These are phyloP conservation scores for Drechslerella dactyloides DNA, from an alignment of 2,329 filamentous ascomycete species.

Conservation along the genomic window DNA sequence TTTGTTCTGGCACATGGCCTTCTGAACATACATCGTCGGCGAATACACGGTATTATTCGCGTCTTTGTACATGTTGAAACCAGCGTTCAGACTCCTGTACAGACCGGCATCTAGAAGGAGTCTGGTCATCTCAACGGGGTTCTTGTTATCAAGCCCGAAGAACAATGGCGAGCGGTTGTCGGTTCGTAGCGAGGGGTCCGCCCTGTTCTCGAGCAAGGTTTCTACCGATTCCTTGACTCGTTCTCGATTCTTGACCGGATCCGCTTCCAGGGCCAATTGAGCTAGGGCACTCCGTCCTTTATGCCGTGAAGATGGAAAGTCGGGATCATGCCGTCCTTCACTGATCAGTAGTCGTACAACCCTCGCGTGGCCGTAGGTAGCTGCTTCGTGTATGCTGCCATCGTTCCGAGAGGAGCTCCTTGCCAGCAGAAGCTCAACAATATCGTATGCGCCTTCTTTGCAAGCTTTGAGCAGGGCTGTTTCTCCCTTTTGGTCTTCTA, in stretches of 20 bases:
- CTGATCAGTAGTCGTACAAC: constrained; percentile 32
- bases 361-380: constrained; percentile 30
- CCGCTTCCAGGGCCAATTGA: constrained; percentile 33
- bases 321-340: constrained; percentile 37
- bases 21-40: constrained; percentile 42
- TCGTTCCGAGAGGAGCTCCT: constrained; percentile 36
- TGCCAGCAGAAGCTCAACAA: constrained; percentile 33
- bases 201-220: constrained; percentile 21
- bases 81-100: constrained; percentile 31
- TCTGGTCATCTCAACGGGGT: constrained; percentile 42
- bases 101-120: constrained; percentile 26
- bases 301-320: constrained; percentile 43
- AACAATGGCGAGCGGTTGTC: constrained; percentile 34
- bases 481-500: constrained; percentile 48
- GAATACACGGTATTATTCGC: constrained; percentile 34
- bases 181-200: constrained; percentile 29
- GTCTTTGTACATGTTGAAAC: constrained; percentile 39
- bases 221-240: constrained; percentile 39
- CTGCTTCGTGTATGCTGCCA: constrained; percentile 45
- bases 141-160: constrained; percentile 38
- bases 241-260: constrained; percentile 33
- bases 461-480: constrained; percentile 40
- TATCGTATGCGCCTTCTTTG: constrained; percentile 39
- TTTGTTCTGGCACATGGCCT: constrained; percentile 34
- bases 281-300: constrained; percentile 32